Evolutionary conservation across 1,284 basidiomycete genomes (phyloP), one percentile per base, ranked within the genome.

Genomic region (Ganoderma sinense): DNA sequence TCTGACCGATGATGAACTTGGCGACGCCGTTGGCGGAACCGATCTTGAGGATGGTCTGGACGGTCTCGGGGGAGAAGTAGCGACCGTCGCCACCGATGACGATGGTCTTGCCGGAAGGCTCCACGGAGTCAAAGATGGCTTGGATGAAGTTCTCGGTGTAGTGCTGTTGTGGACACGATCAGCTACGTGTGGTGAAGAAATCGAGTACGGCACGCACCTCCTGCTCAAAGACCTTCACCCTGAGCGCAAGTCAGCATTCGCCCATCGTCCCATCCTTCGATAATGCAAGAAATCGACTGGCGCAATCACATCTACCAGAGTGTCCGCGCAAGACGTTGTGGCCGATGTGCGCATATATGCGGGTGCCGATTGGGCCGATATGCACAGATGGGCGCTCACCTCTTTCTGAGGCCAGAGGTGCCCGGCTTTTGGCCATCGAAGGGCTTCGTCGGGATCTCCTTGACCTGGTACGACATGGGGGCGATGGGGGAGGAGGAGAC

Each of bases 101-200:
- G 73, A 99, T 87, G 14, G 97, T 98, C 69, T 92, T 87, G 45
- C 91, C 96, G 71, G 92, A 86, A 62, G 92, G 89, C 18, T 91
- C 88, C 83, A 99, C 95, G 67, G 97, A 94, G 77, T 95, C 91
- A 76, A 99, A 91, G 83, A 97, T 99, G 75, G 97, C 86, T 83
- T 99, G 97, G 70, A 99, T 83, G 79, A 99, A 99, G 88, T 99
- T 99, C 84, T 99, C 97, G 60, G 98, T 99, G 86, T 99, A 99
- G 86, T 99, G 91, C 91, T 95, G 41, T 69, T 64, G 62, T 60
- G 62, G 40, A 64, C 70, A 66, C 70, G 43, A 72, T 65, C 29
- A 53, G 73, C 39, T 20, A 43, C 20, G n/a, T 4, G 26, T 10
- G 4, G 55, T 7, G 56, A 39, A 41, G 48, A 39, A 56, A 62